These are phyloP conservation scores for Stereocaulon alpinum DNA, from an alignment of 495 filamentous ascomycete genomes.

Conservation along the genomic window DNA sequence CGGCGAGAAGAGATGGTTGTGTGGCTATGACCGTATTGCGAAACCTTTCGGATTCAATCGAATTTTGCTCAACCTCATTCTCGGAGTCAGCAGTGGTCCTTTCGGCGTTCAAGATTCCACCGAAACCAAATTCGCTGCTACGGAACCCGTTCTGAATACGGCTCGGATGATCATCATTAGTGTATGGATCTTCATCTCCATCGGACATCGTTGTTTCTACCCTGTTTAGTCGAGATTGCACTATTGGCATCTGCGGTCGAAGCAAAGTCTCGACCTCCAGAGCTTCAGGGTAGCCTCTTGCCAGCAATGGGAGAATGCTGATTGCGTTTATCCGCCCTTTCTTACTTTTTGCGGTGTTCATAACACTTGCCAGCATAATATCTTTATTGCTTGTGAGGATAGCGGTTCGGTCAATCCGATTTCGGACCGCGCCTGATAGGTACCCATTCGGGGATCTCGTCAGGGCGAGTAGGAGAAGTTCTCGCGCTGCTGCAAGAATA, in stretches of 20 bases:
- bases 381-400: constrained; percentile 54
- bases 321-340: constrained; percentile 46
- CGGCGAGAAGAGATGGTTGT: not conserved
- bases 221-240: constrained; percentile 18
- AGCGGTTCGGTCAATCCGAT: constrained; percentile 66
- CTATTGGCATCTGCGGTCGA: constrained; percentile 51
- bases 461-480: constrained; percentile 53
- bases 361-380: constrained; percentile 66
- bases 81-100: not conserved
- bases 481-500: constrained; percentile 39
- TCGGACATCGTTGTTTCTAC: not conserved
- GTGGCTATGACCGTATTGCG: not conserved
- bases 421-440: constrained; percentile 52
- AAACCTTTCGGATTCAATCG: not conserved
- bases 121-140: not conserved
- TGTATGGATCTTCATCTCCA: not conserved
- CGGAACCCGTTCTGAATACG: not conserved
- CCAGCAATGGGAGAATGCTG: constrained; percentile 70
- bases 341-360: constrained; percentile 57
- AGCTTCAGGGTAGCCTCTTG: constrained; percentile 45
- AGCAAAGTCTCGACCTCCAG: constrained; percentile 62
- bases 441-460: constrained; percentile 48
- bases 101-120: not conserved
- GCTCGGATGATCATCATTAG: not conserved
- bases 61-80: not conserved